Evolutionary conservation across 1,139 yeast species (phyloP).

Genomic region (Scheffersomyces parashehatae): DNA sequence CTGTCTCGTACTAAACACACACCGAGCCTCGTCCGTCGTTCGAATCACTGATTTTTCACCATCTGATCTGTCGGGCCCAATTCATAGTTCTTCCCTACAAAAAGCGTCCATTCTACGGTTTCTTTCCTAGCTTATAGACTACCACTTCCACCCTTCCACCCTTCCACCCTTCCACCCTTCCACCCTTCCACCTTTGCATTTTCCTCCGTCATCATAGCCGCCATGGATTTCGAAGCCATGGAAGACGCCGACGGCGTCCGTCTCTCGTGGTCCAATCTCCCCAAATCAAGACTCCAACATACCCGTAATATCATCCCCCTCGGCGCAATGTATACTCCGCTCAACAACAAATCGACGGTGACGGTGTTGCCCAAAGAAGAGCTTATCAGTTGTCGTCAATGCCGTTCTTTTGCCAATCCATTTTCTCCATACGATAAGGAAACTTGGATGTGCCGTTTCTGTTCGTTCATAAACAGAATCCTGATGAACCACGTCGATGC

Average conservation of each 20-base stretch:
- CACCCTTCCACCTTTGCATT: no score
- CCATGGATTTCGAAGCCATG: constrained; percentile 71
- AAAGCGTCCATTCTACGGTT: background rate
- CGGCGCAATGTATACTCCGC: constrained; percentile 67
- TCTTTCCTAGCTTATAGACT: background rate
- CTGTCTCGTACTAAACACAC: no score
- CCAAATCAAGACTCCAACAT: constrained; percentile 60
- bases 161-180: background rate
- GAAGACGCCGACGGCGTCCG: constrained; percentile 92
- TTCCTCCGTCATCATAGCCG: background rate
- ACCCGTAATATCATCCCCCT: constrained; percentile 61
- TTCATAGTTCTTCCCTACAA: background rate
- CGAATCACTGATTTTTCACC: no score
- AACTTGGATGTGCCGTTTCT: constrained; percentile 66
- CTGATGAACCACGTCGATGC: constrained; percentile 11
- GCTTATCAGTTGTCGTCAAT: constrained; percentile 51
- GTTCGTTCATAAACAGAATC: constrained; percentile 55
- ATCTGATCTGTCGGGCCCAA: no score
- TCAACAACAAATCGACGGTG: constrained; percentile 51
- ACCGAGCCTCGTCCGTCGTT: no score
- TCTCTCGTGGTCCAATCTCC: constrained; percentile 85
- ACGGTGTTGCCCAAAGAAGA: constrained; percentile 31
- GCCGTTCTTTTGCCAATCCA: constrained; percentile 64
- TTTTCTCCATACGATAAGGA: constrained; percentile 42
- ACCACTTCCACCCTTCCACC: background rate